A percentile compares a stretch with the other conserved stretches of the same genome.
phyloP scores from a whole-genome alignment of 1,284 basidiomycete genomes.

The Sanguinoderma infundibulare region DNA sequence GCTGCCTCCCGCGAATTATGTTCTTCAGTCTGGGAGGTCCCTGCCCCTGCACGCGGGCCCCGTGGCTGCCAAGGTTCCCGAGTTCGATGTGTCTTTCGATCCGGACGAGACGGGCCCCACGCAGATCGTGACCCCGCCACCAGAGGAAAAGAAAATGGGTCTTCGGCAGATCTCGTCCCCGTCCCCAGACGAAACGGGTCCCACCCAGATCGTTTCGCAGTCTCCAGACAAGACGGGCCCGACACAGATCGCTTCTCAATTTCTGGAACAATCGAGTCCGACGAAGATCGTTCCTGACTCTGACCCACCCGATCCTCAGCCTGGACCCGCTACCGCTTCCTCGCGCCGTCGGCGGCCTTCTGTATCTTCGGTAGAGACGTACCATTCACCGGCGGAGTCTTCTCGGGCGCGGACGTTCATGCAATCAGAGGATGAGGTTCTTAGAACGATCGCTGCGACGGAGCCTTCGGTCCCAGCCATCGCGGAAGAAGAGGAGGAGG shows the following conservation, averaged over 20 bases:
- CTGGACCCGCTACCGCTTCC: background rate
- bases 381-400: background rate
- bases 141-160: background rate
- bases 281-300: constrained; percentile 17
- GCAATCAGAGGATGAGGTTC: constrained; percentile 21
- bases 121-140: constrained; percentile 1
- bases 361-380: background rate
- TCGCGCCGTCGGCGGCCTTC: constrained; percentile 3
- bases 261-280: background rate
- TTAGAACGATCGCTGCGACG: constrained; percentile 7
- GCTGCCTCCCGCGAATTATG: constrained; percentile 17
- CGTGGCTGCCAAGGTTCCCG: background rate
- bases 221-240: background rate
- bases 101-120: constrained; percentile 30
- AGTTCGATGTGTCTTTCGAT: constrained; percentile 13
- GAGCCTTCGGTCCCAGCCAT: constrained; percentile 6
- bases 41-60: background rate
- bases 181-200: background rate
- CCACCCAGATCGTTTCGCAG: background rate
- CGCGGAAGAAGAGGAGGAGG: constrained; percentile 12
- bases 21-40: constrained; percentile 3
- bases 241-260: background rate
- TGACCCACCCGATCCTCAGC: constrained; percentile 13
- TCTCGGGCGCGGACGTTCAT: constrained; percentile 1
- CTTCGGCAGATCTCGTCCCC: constrained; percentile 1